These are phyloP conservation scores for Pseudotsuga menziesii DNA, from an alignment of 75 land plant species.

Conservation along the genomic window DNA sequence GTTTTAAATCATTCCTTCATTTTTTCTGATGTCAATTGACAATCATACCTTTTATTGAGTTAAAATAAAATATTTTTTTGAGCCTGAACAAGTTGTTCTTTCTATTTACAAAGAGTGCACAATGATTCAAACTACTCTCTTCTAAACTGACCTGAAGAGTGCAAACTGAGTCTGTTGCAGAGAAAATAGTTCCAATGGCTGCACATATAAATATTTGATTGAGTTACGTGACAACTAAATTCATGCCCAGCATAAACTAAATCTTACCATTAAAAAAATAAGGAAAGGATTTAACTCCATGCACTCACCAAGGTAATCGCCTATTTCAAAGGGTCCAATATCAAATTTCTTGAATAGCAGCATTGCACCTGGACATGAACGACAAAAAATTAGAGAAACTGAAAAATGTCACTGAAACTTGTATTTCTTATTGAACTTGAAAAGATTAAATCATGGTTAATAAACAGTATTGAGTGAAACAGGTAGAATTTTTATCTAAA, in stretches of 20 bases:
- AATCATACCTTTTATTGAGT: background rate
- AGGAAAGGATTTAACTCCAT: background rate
- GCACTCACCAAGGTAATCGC: conserved; percentile 69
- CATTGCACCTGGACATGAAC: conserved; percentile 33
- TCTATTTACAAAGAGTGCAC: background rate
- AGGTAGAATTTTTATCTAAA: too few relatives aligned
- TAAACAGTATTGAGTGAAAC: background rate
- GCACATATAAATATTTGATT: conserved; percentile 13
- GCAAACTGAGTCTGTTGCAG: conserved; percentile 88
- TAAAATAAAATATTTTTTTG: background rate
- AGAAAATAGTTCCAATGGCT: conserved; percentile 82
- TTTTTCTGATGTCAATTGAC: background rate
- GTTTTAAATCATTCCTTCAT: background rate
- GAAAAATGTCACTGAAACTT: background rate
- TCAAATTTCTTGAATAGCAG: conserved; percentile 36
- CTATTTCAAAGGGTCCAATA: conserved; percentile 45
- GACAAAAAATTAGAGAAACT: background rate
- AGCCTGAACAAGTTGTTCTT: background rate
- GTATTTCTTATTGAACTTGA: too few relatives aligned
- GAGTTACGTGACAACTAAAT: background rate
- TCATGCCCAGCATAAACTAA: background rate
- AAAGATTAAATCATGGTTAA: too few relatives aligned
- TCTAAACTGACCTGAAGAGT: conserved; percentile 56
- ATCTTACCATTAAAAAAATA: background rate
- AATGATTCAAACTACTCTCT: background rate